Evolutionary conservation across 805 yeast genomes (phyloP).

Genomic region (Metschnikowia picachoensis): DNA sequence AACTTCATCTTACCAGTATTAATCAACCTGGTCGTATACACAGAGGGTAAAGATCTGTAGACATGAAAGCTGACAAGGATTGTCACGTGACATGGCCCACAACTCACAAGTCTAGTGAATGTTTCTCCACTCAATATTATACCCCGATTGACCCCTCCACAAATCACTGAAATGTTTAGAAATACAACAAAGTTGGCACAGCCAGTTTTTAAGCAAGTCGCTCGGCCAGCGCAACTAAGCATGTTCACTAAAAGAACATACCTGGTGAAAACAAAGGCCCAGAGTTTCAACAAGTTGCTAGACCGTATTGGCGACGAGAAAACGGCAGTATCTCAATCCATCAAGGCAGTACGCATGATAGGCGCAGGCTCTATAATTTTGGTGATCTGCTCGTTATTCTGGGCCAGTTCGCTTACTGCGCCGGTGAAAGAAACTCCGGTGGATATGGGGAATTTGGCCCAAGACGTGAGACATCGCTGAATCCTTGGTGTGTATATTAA

Average conservation of each 20-base stretch:
- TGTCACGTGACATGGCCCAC: too few species aligned
- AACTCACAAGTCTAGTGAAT: too few species aligned
- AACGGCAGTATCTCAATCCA: slow-evolving; percentile 27
- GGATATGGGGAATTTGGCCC: slow-evolving; percentile 11
- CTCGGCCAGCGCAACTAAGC: neutral
- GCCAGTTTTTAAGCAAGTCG: neutral
- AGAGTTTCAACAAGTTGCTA: slow-evolving; percentile 22
- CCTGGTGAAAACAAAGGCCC: slow-evolving; percentile 13
- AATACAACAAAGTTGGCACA: neutral
- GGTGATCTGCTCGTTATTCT: slow-evolving; percentile 16
- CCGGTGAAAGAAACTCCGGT: slow-evolving; percentile 14
- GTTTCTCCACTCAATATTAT: too few species aligned
- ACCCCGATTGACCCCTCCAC: too few species aligned
- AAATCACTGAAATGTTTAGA: neutral
- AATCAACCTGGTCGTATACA: too few species aligned
- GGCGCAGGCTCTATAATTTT: slow-evolving; percentile 18
- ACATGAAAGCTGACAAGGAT: too few species aligned
- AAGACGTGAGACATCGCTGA: slow-evolving; percentile 13
- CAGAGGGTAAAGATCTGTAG: too few species aligned
- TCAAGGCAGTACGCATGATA: slow-evolving; percentile 21
- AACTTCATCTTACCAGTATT: too few species aligned
- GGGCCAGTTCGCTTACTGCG: slow-evolving; percentile 16
- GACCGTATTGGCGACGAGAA: slow-evolving; percentile 34
- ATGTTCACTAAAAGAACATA: neutral
- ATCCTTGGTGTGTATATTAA: neutral